phyloP scores from a whole-genome alignment of 768 basidiomycete species.

The Aureoboletus auriporus region DNA sequence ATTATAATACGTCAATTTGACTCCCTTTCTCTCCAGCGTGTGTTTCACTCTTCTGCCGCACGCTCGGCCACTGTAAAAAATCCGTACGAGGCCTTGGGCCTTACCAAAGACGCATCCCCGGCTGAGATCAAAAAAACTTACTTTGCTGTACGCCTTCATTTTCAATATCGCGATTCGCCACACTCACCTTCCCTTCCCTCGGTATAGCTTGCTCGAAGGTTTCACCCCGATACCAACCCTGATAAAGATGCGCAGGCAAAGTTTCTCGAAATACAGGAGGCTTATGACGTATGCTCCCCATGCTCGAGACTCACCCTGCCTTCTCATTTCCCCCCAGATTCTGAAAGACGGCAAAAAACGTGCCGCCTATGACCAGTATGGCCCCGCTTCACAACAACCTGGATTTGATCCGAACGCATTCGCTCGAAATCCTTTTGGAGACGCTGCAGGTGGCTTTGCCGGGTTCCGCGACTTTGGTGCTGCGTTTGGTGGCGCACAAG shows the following conservation, averaged over 20 bases:
- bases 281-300: slow-evolving; percentile 77
- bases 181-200: slow-evolving; percentile 12
- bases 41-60: slow-evolving; percentile 66
- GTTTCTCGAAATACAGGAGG: slow-evolving; percentile 95
- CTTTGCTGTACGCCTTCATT: slow-evolving; percentile 66
- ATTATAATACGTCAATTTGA: slow-evolving; percentile 15
- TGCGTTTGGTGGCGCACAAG: slow-evolving; percentile 49
- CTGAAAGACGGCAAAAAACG: slow-evolving; percentile 95
- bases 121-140: slow-evolving; percentile 97
- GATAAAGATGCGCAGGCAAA: slow-evolving; percentile 87
- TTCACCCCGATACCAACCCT: slow-evolving; percentile 96
- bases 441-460: slow-evolving; percentile 54
- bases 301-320: slow-evolving; percentile 12
- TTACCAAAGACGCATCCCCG: slow-evolving; percentile 73
- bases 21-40: slow-evolving; percentile 45
- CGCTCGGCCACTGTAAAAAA: slow-evolving; percentile 58
- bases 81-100: slow-evolving; percentile 90
- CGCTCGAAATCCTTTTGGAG: slow-evolving; percentile 48
- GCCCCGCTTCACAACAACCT: slow-evolving; percentile 85
- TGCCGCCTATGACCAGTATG: slow-evolving; percentile 87
- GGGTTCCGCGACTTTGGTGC: slow-evolving; percentile 71
- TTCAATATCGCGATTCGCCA: slow-evolving; percentile 7
- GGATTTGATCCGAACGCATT: slow-evolving; percentile 93
- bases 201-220: slow-evolving; percentile 89
- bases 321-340: slow-evolving; percentile 47